phyloP scores from a whole-genome alignment of 139 green algal genomes.

The Closterium sp. region DNA sequence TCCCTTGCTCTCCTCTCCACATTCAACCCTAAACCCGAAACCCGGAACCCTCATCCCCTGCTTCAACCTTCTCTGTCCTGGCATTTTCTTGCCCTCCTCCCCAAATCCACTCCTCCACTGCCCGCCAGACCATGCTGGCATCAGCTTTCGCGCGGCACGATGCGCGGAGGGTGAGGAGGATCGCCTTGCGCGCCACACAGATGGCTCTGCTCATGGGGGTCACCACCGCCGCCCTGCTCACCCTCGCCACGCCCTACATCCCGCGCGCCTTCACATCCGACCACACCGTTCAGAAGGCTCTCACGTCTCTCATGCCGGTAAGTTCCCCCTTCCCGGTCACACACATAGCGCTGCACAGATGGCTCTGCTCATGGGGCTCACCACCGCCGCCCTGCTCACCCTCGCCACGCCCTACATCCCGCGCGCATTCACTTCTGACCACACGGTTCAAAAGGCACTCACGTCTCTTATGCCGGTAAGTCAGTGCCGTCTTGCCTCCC shows the following conservation, averaged over 20 bases:
- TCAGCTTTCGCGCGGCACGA: conserved; percentile 27
- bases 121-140: conserved; percentile 45
- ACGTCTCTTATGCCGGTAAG: no score
- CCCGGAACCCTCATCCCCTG: no score
- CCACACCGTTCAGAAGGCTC: conserved; percentile 28
- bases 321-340: no score
- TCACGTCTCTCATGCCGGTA: conserved; percentile 39
- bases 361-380: conserved; percentile 30
- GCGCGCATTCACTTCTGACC: conserved; percentile 38
- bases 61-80: neutral
- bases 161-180: neutral
- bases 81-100: no score
- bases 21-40: no score
- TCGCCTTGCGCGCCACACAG: conserved; percentile 20
- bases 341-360: conserved; percentile 22
- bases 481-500: no score
- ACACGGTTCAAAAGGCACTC: conserved; percentile 16
- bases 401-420: neutral
- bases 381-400: conserved; percentile 25
- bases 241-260: conserved; percentile 22
- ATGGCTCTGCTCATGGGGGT: conserved; percentile 41
- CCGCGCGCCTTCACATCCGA: conserved; percentile 45
- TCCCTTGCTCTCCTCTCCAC: no score
- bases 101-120: no score
- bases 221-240: conserved; percentile 29